A percentile compares a stretch with the other conserved stretches of the same genome.
These are phyloP conservation scores for Porpolomopsis calyptriformis DNA, from an alignment of 768 basidiomycete genomes.

Conservation along the genomic window DNA sequence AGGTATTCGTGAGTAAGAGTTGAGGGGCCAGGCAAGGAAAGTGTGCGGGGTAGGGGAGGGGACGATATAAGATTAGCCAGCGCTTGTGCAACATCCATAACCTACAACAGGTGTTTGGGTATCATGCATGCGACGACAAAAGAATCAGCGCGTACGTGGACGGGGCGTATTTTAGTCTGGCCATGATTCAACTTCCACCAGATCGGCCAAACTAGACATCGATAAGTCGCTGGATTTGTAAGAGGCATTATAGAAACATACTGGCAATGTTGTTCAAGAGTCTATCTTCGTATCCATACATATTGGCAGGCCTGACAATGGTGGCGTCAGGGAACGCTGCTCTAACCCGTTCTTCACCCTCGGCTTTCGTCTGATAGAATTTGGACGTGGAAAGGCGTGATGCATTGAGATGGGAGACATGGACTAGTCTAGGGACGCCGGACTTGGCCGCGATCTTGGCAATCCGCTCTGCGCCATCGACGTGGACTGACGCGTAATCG, in stretches of 20 bases:
- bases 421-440: slow-evolving; percentile 79
- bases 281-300: slow-evolving; percentile 96
- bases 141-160: slow-evolving; percentile 70
- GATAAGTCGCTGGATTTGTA: slow-evolving; percentile 9
- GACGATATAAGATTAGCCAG: slow-evolving; percentile 65
- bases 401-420: slow-evolving; percentile 94
- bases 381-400: slow-evolving; percentile 62
- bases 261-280: slow-evolving; percentile 85
- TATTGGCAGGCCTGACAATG: slow-evolving; percentile 71
- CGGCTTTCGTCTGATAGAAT: slow-evolving; percentile 83
- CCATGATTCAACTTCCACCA: slow-evolving; percentile 92
- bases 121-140: too few relatives aligned
- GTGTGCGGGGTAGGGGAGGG: slow-evolving; percentile 52
- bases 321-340: slow-evolving; percentile 77
- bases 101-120: too few relatives aligned
- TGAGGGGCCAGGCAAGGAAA: slow-evolving; percentile 83
- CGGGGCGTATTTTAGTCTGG: slow-evolving; percentile 79
- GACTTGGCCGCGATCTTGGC: slow-evolving; percentile 68
- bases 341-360: slow-evolving; percentile 81
- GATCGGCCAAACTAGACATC: slow-evolving; percentile 66
- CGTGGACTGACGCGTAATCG: slow-evolving; percentile 70
- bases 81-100: slow-evolving; percentile 89
- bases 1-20: slow-evolving; percentile 76
- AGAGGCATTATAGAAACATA: slow-evolving; percentile 31
- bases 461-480: slow-evolving; percentile 73